Base-by-base conservation (phyloP, 257 asterid genomes). In the Plantago ovata region DNA sequence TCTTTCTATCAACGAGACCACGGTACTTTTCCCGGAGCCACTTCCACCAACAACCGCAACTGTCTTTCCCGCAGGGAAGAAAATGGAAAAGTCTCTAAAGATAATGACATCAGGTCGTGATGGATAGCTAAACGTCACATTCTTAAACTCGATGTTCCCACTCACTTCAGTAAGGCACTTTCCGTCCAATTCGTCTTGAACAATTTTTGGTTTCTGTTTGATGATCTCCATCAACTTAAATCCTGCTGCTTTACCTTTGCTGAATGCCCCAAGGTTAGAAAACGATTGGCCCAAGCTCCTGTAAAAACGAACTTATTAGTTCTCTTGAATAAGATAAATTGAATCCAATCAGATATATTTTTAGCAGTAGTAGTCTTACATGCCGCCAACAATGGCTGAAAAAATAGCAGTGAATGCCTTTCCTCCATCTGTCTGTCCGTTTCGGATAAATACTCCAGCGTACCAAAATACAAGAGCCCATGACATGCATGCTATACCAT, bases 381-480 rank as follows among this genome's bases (percentile, higher is more conserved):
- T 86, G 79, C 97, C 97, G 69, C 99, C 97, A 52, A 89, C 95
- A 46, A 93, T 89, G 66, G 97, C 97, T 0, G 97, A 86, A 74
- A 93, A 89, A 66, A 93, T 86, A 56, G 97, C 97, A 0, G 99
- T 89, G 70, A 93, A 93, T 13, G 99, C 96, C 65, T 89, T 86
- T 62, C 99, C 97, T 4, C 99, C 99, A 60, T 89, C 97, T 1
- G 89, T 71, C 66, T 82, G 91, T 16, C 97, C 97, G 22, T 82
- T 86, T 73, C 97, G 69, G 69, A 93, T 79, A 56, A 93, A 93
- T 70, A 93, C 99, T 6, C 99, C 99, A 8, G 97, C 99, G 21
- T 93, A 93, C 99, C 99, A 89, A 73, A 93, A 85, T 54, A 89
- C 99, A 28, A 93, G 87, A 40, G 99, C 99, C 97, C 97, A 93